Conservation (phyloP, 768 basidiomycete species). For the Lepiota brunneoincarnata region DNA sequence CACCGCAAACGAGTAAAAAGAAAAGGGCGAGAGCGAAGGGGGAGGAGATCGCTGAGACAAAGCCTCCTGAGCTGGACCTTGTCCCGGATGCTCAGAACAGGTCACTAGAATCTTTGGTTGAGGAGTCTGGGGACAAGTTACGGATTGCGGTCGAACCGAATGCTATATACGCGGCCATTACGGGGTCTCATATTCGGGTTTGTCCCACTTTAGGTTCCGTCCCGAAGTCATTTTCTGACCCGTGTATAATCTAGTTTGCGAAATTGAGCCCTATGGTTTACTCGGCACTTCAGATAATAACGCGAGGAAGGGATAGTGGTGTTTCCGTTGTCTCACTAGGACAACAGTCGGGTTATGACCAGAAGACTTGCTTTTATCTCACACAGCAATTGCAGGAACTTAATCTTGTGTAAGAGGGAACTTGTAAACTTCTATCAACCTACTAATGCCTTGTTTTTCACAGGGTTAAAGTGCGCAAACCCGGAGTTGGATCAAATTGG, state of each 20-base stretch:
- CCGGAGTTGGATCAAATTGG: conserved; percentile 74
- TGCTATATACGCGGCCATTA: conserved; percentile 74
- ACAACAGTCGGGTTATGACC: conserved; percentile 77
- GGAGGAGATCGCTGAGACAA: conserved; percentile 40
- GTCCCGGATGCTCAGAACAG: conserved; percentile 54
- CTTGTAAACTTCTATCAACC: no score
- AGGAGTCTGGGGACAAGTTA: conserved; percentile 58
- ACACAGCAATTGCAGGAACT: conserved; percentile 73
- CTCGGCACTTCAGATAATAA: conserved; percentile 77
- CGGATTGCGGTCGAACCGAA: conserved; percentile 76
- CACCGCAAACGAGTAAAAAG: conserved; percentile 68
- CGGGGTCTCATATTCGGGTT: conserved; percentile 83
- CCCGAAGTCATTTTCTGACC: background rate
- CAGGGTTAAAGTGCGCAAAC: conserved; percentile 75
- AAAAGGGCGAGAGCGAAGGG: conserved; percentile 62
- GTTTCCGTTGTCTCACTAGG: conserved; percentile 78
- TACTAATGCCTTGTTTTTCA: background rate
- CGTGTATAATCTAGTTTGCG: conserved; percentile 46
- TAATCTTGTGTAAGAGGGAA: conserved; percentile 59
- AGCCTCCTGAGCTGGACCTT: conserved; percentile 45
- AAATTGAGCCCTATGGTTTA: conserved; percentile 87
- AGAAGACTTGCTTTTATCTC: conserved; percentile 88
- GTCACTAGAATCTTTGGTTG: conserved; percentile 53
- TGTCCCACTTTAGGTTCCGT: conserved; percentile 21
- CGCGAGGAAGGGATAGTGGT: conserved; percentile 76